Conservation (phyloP, 2,329 filamentous ascomycete genomes). For the Penicillium paneum region DNA sequence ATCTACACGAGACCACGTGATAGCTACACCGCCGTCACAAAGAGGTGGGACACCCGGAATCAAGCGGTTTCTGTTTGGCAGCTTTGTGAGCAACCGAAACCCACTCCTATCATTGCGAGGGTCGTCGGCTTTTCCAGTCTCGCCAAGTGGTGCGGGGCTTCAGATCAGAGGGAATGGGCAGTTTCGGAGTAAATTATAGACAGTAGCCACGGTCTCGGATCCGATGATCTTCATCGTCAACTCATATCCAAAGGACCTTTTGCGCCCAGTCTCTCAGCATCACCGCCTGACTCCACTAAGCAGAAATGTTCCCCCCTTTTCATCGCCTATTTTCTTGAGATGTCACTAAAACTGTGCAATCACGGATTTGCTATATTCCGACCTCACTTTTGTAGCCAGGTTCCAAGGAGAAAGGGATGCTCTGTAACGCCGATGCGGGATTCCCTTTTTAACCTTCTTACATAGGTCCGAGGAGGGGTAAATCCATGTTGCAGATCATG, state of each 20-base stretch:
- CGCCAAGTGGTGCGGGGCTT: neutral
- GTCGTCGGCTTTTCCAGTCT: conserved; percentile 11
- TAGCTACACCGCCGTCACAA: conserved; percentile 20
- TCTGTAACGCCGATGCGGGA: conserved; percentile 10
- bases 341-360: neutral
- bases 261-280: conserved; percentile 5
- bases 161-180: neutral
- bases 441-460: conserved; percentile 15
- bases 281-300: conserved; percentile 7
- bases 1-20: conserved; percentile 26
- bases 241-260: neutral
- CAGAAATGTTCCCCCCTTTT: conserved; percentile 3
- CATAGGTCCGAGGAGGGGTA: conserved; percentile 27
- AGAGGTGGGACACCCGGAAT: conserved; percentile 17
- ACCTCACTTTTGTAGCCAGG: conserved; percentile 3
- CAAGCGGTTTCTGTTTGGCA: conserved; percentile 25
- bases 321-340: conserved; percentile 1
- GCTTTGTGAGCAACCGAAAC: conserved; percentile 22
- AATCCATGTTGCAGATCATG: conserved; percentile 26
- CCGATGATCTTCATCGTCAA: conserved; percentile 4
- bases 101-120: conserved; percentile 22
- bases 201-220: neutral
- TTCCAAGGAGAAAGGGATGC: conserved; percentile 16
- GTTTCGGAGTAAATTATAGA: conserved; percentile 1
- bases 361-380: conserved; percentile 9